These are phyloP conservation scores for Ophiostoma sp. DNA, from an alignment of 2,329 filamentous ascomycete genomes.

Conservation along the genomic window DNA sequence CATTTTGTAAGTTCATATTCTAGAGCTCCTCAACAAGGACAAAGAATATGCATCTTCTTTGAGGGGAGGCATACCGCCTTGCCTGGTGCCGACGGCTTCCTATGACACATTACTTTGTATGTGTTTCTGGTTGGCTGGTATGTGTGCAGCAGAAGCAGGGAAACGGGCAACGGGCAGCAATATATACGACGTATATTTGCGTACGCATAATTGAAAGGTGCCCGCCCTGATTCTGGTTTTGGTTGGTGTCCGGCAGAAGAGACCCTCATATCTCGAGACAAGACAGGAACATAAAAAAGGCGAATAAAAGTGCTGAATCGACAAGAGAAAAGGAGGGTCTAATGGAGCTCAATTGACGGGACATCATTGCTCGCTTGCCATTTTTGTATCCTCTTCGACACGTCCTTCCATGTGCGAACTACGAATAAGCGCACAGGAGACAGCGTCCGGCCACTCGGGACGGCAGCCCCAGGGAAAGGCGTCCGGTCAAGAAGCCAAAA, in stretches of 20 bases:
- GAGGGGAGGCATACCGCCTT: not conserved
- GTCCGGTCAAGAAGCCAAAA: not conserved
- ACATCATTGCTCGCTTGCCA: not conserved
- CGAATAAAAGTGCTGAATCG: not conserved
- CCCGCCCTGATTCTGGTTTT: not conserved
- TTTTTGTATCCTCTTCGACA: too few relatives aligned
- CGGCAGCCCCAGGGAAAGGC: not conserved
- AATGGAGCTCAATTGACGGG: not conserved
- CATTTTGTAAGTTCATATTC: not conserved
- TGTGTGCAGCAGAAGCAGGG: not conserved
- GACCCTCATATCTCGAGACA: not conserved
- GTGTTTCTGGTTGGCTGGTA: not conserved
- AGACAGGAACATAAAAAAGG: not conserved
- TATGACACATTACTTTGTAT: not conserved
- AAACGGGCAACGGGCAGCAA: not conserved
- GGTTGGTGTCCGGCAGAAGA: not conserved
- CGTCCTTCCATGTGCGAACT: not conserved
- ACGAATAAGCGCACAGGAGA: conserved; percentile 2
- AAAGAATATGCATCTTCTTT: not conserved
- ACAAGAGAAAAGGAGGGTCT: not conserved
- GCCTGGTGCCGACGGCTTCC: not conserved
- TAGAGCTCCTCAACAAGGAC: not conserved
- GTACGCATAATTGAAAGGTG: not conserved
- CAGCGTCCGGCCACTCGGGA: not conserved
- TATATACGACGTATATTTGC: not conserved